Evolutionary conservation across 306 rosid species (phyloP), one percentile per base, ranked within the genome.

Genomic region (Casuarina equisetifolia): DNA sequence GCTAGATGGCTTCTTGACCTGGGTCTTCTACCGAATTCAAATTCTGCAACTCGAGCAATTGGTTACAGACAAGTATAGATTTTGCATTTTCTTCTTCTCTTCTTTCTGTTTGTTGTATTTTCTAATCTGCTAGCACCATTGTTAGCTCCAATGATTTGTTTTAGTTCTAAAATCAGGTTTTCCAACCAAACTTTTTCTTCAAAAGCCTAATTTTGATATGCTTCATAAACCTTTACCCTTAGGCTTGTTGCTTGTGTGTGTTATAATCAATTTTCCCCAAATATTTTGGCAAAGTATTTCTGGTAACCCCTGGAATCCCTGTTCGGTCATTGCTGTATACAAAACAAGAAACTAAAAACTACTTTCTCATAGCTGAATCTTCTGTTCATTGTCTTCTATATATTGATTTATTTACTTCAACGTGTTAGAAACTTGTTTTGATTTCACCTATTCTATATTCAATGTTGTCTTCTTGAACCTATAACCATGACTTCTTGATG

Each of bases 21-120:
- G 4, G 98, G 97, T 79, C 96, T 95, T 85, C 89, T 78, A 84
- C 97, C 98, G 78, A 89, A 89, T 80, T 85, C 93, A 74, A 91
- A 88, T 88, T 91, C 97, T 62, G 97, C 97, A 70, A 92, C 97
- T 43, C 83, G 84, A 75, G 97, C 96, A 61, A 95, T 92, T 58
- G 97, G 98, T 61, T 95, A 95, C 84, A 89, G 97, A 90, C 97
- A 95, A 59, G 98, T 95, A 92, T 74, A 36, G 38, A 44, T 48
- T 74, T 73, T 9, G 32, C 76, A 70, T 78, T 69, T 16, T 79
- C 5, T 42, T 75, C 64, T 42, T 36, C 59, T 46, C 13, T 71
- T 72, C 36, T 42, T 39, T 54, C 32, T 38, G 50, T 35, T 74
- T 59, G 45, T 71, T 52, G 38, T 63, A 12, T 81, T 69, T 80